Base-by-base conservation (phyloP, 495 filamentous ascomycete species). In the Xylaria venustula region DNA sequence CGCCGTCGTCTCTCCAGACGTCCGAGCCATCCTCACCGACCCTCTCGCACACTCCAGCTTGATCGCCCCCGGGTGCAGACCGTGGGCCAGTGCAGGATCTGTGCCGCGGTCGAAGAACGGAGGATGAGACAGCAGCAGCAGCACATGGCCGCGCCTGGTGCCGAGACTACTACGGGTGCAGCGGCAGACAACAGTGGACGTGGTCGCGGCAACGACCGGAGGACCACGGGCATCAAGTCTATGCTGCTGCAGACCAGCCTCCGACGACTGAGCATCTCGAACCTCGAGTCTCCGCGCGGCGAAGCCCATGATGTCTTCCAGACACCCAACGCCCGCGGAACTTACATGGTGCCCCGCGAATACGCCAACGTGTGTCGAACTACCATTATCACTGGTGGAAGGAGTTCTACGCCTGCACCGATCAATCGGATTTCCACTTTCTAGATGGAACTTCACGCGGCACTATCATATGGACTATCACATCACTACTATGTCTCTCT, bases 1-100 rank as follows among this genome's bases (percentile, higher is more conserved):
- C 54, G 70, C 57, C 64, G 68, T 54, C 67, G 71, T 54, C 55
- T 70, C 44, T 71, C 61, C 1, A 32, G 68, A 9, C 63, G 65
- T 3, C 41, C 48, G 14, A 63, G 63, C 3, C 52, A 58, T 34
- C 62, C 48, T 12, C 58, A 62, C 14, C 52, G 74, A 40, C 63
- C 65, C 32, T 34, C 64, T 23, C 63, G 69, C 63, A 48, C 56
- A 53, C 61, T 58, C 60, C 30, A n/a, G n/a, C n/a, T 67, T 59
- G 20, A 61, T 44, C 47, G 62, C 52, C 53, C 71, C 56, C 28
- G 48, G 12, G 47, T 71, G 15, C 66, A 68, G 52, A 46, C 45
- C 3, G 66, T 71, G 9, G 69, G 69, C n/a, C 61, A 65, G 15
- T 71, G 69, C 32, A 30, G 30, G 12, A 64, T 54, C 19, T 71